Evolutionary conservation across 1,284 basidiomycete genomes (phyloP), one percentile per base, ranked within the genome.

Genomic region (Naganishia sp.): DNA sequence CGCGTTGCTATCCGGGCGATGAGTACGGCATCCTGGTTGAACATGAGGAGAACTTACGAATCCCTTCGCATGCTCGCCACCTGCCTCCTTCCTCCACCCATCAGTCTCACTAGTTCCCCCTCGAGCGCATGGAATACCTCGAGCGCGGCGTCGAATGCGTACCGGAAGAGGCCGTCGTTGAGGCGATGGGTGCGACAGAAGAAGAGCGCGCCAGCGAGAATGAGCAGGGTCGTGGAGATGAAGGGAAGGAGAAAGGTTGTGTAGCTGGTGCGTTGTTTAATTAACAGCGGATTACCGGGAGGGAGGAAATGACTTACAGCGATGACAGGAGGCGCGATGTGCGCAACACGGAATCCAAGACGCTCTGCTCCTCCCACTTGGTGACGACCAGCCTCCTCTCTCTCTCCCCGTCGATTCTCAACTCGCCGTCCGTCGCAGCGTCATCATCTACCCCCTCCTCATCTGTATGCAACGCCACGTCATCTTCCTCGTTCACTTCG

Each of bases 321-420:
- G 46, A 39, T 25, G 21, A 16, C 9, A 63, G 5, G 23, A 49
- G 21, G 7, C 52, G 28, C 31, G 23, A 42, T 53, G n/a, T 33
- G 44, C 25, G 13, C 15, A 68, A 18, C 31, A 65, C n/a, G 6
- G 53, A 31, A 59, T 66, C 64, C 57, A 68, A 53, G 9, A 64
- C 43, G 15, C 57, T 64, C 48, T 39, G 63, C 23, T 68, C 67
- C 46, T 65, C 64, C 67, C 67, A 68, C 55, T 68, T 65, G 18
- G 64, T 68, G 7, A 68, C 25, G 25, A 63, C n/a, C 33, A 43
- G 42, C 54, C 54, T 63, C 21, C 46, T 42, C 44, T 39, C 43
- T 46, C 45, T 63, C n/a, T 63, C 63, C 15, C 64, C 67, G 15
- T 63, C 65, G 16, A 56, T 21, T 36, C 39, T 42, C 10, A 48